Conservation (phyloP, 202 grass and related monocot genomes). For the Musa balbisiana region DNA sequence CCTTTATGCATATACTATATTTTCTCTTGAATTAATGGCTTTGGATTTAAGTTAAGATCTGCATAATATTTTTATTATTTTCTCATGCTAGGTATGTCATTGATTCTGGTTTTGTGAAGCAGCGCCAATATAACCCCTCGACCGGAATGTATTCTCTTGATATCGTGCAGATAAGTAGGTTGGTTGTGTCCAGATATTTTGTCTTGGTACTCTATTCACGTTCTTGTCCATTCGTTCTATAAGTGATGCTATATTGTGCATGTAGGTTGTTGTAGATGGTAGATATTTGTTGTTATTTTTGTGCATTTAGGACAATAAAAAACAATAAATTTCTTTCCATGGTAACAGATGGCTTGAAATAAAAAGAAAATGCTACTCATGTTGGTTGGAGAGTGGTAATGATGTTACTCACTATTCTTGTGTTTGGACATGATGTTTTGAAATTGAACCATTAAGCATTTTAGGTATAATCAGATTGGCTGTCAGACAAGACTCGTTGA, state of each 20-base stretch:
- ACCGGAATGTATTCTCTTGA: constrained; percentile 98
- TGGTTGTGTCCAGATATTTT: constrained; percentile 18
- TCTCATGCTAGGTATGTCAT: constrained; percentile 59
- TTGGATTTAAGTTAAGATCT: no score
- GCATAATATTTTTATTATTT: background rate
- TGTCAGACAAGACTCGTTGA: background rate
- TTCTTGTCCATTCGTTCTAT: background rate
- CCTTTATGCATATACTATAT: no score
- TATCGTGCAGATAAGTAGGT: constrained; percentile 96
- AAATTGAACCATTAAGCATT: background rate
- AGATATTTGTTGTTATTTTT: no score
- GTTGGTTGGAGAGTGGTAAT: no score
- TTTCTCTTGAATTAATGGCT: no score
- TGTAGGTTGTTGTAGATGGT: no score
- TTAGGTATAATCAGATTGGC: background rate
- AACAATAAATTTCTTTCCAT: no score
- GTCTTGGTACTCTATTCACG: constrained; percentile 1
- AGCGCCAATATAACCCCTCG: constrained; percentile 84
- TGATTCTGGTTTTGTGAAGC: constrained; percentile 96
- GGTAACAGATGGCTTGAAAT: no score
- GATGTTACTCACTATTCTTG: background rate
- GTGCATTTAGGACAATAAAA: no score
- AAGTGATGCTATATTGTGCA: background rate
- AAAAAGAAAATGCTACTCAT: no score
- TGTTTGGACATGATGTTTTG: background rate